Percentiles rank a stretch among this genome's conserved stretches.
Conservation (phyloP, 495 filamentous ascomycete species). For the Podospora bellae-mahoneyi region DNA sequence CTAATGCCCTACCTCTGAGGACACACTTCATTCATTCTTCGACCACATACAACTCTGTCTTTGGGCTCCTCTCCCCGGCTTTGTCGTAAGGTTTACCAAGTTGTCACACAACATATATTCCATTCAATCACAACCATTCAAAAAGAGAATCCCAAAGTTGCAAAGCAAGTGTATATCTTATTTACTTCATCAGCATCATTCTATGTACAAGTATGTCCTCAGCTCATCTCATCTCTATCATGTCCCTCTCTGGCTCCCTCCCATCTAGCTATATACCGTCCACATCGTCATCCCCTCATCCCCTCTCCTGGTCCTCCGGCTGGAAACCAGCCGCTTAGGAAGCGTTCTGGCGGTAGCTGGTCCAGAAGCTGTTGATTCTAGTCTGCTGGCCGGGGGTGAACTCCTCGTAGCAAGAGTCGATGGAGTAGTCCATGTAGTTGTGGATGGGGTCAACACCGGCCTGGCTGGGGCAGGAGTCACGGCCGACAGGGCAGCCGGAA, state of each 20-base stretch:
- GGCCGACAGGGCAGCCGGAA: slow-evolving; percentile 55
- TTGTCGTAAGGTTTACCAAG: too few relatives aligned
- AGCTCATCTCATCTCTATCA: slow-evolving; percentile 6
- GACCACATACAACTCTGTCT: too few relatives aligned
- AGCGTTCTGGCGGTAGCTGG: slow-evolving; percentile 37
- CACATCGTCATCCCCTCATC: not conserved
- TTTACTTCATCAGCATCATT: not conserved
- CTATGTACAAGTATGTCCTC: slow-evolving; percentile 1
- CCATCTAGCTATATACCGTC: not conserved
- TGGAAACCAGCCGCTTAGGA: not conserved
- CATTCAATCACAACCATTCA: too few relatives aligned
- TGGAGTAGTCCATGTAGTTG: slow-evolving; percentile 65
- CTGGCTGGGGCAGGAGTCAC: slow-evolving; percentile 51
- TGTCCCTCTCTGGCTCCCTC: not conserved
- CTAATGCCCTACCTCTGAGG: too few relatives aligned
- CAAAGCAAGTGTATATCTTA: not conserved
- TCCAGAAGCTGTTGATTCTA: slow-evolving; percentile 45
- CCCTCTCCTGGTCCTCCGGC: not conserved
- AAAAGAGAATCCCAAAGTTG: not conserved
- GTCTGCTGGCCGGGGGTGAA: slow-evolving; percentile 46
- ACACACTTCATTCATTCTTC: too few relatives aligned
- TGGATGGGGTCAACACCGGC: slow-evolving; percentile 56
- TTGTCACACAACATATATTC: too few relatives aligned
- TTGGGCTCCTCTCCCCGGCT: too few relatives aligned
- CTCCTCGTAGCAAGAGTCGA: slow-evolving; percentile 49